These are phyloP conservation scores for Leishmania gerbilli DNA, from an alignment of 208 protist species.

Conservation along the genomic window DNA sequence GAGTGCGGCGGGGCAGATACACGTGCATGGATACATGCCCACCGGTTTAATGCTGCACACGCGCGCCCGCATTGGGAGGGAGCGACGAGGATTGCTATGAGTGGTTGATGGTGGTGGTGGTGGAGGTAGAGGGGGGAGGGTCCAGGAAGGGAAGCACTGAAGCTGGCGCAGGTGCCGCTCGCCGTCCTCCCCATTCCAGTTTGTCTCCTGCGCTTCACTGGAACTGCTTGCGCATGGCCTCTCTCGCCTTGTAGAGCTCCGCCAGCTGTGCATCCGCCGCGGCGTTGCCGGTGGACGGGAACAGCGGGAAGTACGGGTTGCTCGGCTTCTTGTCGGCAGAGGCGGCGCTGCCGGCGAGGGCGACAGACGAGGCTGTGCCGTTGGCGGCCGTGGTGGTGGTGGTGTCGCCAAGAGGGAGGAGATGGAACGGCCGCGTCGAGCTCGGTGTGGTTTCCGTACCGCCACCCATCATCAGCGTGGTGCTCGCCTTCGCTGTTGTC, in stretches of 20 bases:
- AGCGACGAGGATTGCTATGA: background rate
- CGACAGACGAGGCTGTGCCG: background rate
- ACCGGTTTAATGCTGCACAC: too few relatives aligned
- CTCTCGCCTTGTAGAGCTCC: slow-evolving; percentile 70
- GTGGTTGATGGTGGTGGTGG: background rate
- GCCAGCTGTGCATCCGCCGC: slow-evolving; percentile 80
- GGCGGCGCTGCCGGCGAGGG: too few relatives aligned
- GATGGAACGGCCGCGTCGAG: slow-evolving; percentile 26
- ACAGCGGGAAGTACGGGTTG: slow-evolving; percentile 63
- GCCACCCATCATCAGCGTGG: background rate
- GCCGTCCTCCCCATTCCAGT: background rate
- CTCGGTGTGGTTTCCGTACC: background rate
- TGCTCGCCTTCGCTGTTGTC: background rate
- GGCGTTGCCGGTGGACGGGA: slow-evolving; percentile 75
- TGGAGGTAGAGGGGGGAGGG: background rate
- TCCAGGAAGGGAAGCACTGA: background rate
- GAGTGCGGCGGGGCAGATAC: too few relatives aligned
- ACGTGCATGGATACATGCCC: too few relatives aligned
- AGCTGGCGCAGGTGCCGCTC: background rate
- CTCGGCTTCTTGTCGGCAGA: slow-evolving; percentile 8
- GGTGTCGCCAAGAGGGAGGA: slow-evolving; percentile 11
- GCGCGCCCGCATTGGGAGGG: too few relatives aligned
- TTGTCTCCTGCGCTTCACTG: slow-evolving; percentile 7
- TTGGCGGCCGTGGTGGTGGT: background rate
- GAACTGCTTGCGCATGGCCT: slow-evolving; percentile 67